Base-by-base conservation (phyloP, 2,329 filamentous ascomycete species). In the Calonectria leucothoes region DNA sequence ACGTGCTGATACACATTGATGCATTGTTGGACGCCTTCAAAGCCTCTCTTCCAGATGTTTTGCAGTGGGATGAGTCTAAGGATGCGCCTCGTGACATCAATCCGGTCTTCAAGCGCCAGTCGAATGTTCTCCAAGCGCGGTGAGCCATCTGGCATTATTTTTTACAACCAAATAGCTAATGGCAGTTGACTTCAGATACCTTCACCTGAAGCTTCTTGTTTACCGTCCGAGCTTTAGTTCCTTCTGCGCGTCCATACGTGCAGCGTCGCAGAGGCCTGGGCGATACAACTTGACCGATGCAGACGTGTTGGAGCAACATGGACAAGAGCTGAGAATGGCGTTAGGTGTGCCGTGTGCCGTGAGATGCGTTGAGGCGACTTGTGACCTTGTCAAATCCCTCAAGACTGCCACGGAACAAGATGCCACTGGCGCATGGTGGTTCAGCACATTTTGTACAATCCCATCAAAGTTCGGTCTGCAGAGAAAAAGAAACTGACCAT, bases 391-490 rank as follows among this genome's bases (percentile, higher is more conserved):
- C 4, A 20, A 4, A 23, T 71, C 51, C 3, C 12, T 71, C 4
- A 63, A 66, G n/a, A 39, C 14, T 3, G 51, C 69, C 5, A 66
- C 37, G 1, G 49, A 10, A 8, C 48, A 66, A 25, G 20, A 35
- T 23, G 55, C 45, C n/a, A 70, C 69, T 4, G 61, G 61, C 3
- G 61, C 69, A 49, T 66, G 69, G 69, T 66, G 69, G 69, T 66
- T 71, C 39, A 37, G 48, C 23, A 48, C 42, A 42, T 71, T 66
- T 25, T 66, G 61, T 61, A 55, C 23, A 15, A 11, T 20, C 4
- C 23, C 6, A 7, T 5, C 2, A 1, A 15, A 3, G 4, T 29
- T 0, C 8, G 25, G 10, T 7, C 20, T 3, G 20, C 23, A 15
- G n/a, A 29, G 17, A 23, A 23, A 48, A 29, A 11, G n/a, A n/a